Conservation (phyloP, 208 protist genomes). For the Crithidia bombi region DNA sequence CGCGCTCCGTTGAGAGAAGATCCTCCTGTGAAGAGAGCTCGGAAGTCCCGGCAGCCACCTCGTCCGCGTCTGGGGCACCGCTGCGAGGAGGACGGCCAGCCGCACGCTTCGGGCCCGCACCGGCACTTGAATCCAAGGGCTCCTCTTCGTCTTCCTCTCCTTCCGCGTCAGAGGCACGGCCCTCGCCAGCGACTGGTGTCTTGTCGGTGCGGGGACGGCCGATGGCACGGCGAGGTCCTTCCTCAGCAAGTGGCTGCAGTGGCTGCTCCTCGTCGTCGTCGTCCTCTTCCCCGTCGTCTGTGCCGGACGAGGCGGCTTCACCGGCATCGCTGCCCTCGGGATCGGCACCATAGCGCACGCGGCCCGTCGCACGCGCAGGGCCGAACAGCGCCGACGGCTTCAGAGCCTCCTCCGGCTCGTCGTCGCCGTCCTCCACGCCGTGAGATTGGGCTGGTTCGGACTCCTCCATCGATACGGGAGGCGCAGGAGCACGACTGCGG, state of each 20-base stretch:
- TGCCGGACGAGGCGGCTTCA: too few relatives aligned
- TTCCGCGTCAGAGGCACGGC: neutral
- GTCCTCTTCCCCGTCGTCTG: slow-evolving; percentile 10
- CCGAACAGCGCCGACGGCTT: slow-evolving; percentile 7
- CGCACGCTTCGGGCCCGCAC: neutral
- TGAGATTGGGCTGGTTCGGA: neutral
- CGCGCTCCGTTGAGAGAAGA: neutral
- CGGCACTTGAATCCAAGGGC: neutral
- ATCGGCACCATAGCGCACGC: neutral
- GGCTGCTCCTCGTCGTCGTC: slow-evolving; percentile 18
- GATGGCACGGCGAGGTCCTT: neutral
- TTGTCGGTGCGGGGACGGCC: neutral
- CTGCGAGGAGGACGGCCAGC: neutral
- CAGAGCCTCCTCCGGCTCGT: slow-evolving; percentile 29
- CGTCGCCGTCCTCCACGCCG: slow-evolving; percentile 18
- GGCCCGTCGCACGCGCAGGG: slow-evolving; percentile 9
- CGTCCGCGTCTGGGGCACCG: neutral
- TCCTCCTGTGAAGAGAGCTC: neutral
- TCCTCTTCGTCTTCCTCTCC: neutral
- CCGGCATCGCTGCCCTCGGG: neutral
- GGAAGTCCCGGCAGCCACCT: neutral
- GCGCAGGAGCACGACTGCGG: neutral
- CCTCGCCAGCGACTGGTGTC: neutral
- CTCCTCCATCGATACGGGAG: neutral
- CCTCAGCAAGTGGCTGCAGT: neutral